Evolutionary conservation across 2,329 filamentous ascomycete genomes (phyloP).

Genomic region (Arthrobotrys megalospora): DNA sequence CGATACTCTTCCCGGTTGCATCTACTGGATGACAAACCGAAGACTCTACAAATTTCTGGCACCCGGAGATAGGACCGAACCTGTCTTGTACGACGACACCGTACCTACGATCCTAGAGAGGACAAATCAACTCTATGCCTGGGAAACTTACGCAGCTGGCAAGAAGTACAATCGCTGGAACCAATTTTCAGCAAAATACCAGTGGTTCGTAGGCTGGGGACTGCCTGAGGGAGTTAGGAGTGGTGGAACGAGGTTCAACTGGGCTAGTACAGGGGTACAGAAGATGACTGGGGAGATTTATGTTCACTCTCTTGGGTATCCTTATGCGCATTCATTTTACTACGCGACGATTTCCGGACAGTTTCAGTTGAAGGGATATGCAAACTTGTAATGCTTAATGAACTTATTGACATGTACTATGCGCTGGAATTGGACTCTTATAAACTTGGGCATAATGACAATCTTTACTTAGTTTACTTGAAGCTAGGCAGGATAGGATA

Average conservation of each 20-base stretch:
- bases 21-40: slow-evolving; percentile 36
- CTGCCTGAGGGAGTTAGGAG: slow-evolving; percentile 1
- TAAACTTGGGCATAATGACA: not conserved
- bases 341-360: slow-evolving; percentile 3
- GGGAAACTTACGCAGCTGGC: slow-evolving; percentile 1
- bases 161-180: slow-evolving; percentile 19
- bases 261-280: not conserved
- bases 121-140: slow-evolving; percentile 14
- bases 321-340: slow-evolving; percentile 14
- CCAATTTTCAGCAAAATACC: not conserved
- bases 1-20: slow-evolving; percentile 19
- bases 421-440: not conserved
- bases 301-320: slow-evolving; percentile 33
- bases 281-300: slow-evolving; percentile 12
- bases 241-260: slow-evolving; percentile 12
- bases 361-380: slow-evolving; percentile 22
- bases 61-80: slow-evolving; percentile 23
- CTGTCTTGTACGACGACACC: slow-evolving; percentile 16
- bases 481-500: no score
- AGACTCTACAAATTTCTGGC: slow-evolving; percentile 32
- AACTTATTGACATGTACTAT: not conserved
- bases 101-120: not conserved
- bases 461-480: no score
- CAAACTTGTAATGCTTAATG: slow-evolving; percentile 5
- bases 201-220: slow-evolving; percentile 19